Percentiles rank a stretch among this genome's conserved stretches.
phyloP scores from a whole-genome alignment of 2,329 filamentous ascomycete genomes.

The Moelleriella libera region DNA sequence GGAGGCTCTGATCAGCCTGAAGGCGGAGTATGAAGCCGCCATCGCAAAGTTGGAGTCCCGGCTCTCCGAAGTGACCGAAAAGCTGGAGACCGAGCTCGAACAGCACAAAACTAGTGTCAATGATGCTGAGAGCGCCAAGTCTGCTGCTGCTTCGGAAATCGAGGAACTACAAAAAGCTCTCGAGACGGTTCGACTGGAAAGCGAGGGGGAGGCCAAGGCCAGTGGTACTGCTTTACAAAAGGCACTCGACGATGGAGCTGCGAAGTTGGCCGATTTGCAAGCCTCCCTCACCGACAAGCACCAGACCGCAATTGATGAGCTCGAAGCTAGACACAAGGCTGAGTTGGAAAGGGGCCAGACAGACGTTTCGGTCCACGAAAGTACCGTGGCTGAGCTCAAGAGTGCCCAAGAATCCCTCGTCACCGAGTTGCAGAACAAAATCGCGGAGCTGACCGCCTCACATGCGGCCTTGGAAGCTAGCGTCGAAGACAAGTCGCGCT shows the following conservation, averaged over 20 bases:
- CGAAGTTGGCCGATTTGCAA: slow-evolving; percentile 36
- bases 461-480: slow-evolving; percentile 29
- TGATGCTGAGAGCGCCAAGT: slow-evolving; percentile 33
- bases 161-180: slow-evolving; percentile 34
- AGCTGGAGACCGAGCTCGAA: slow-evolving; percentile 35
- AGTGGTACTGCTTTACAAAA: slow-evolving; percentile 19
- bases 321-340: slow-evolving; percentile 38
- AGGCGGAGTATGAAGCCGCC: slow-evolving; percentile 33
- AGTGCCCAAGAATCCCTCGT: slow-evolving; percentile 31
- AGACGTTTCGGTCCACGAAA: slow-evolving; percentile 30
- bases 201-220: slow-evolving; percentile 17
- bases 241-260: slow-evolving; percentile 30
- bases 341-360: slow-evolving; percentile 32
- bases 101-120: slow-evolving; percentile 33
- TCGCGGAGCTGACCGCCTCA: slow-evolving; percentile 36
- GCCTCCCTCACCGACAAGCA: slow-evolving; percentile 35
- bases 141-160: slow-evolving; percentile 32
- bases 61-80: slow-evolving; percentile 32
- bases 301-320: slow-evolving; percentile 26
- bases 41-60: slow-evolving; percentile 31
- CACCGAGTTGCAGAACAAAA: slow-evolving; percentile 37
- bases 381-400: slow-evolving; percentile 35
- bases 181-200: slow-evolving; percentile 22
- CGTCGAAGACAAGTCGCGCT: slow-evolving; percentile 28
- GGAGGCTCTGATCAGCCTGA: slow-evolving; percentile 28